Base-by-base conservation (phyloP, 148 eudicot species). In the Agrostemma githago region DNA sequence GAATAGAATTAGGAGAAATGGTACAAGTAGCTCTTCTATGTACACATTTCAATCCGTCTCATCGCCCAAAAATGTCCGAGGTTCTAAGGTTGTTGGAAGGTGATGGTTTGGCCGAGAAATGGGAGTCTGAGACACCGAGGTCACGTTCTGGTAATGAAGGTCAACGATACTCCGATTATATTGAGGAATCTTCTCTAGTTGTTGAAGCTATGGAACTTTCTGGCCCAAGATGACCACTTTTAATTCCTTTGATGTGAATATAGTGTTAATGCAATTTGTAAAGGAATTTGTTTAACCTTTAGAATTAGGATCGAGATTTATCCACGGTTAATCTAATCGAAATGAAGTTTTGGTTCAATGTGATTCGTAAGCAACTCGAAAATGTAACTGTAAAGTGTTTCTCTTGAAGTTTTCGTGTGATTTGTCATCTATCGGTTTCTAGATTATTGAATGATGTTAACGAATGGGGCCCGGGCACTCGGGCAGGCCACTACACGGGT, bases 121-220 rank as follows among this genome's bases (percentile, higher is more conserved):
- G 98, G 98, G 98, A 91, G 70, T 89, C 86, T n/a, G 97, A 91
- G 16, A 86, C 98, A 0, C 92, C 92, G 4, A 86, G 82, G 76
- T 86, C 80, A 20, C 80, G 86, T n/a, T 67, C 91, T 12, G 72
- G 72, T 21, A 95, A 86, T 21, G 97, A 86, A 61, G 86, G 87
- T 65, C 85, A 84, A 68, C 84, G 88, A 66, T 93, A 93, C 75
- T 85, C 95, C 1, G 97, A 93, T 80, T 91, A 70, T 77, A 87
- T 93, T n/a, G 98, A 93, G 72, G 98, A 91, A 37, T 91, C 97
- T 19, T 91, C 92, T 5, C 87, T 89, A 4, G 89, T 87, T 63
- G 81, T 91, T 66, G 98, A 93, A 85, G 98, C 91, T 39, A 93
- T 93, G 86, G 97, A 91, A 75, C 94, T 93, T 59, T 91, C 98